phyloP scores from a whole-genome alignment of 345 rosid species.

The Turnera subulata region DNA sequence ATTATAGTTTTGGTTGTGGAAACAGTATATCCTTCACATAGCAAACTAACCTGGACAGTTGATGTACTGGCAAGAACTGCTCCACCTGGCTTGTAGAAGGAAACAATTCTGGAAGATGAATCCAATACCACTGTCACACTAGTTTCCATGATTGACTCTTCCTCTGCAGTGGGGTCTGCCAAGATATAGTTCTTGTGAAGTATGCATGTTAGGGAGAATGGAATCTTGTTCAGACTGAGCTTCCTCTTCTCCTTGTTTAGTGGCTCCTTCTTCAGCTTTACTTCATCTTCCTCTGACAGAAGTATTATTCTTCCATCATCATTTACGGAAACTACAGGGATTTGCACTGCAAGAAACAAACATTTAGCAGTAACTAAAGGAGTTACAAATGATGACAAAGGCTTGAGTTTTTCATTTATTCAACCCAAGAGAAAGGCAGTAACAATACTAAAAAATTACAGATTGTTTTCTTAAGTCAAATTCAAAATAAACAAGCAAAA shows the following conservation, averaged over 20 bases:
- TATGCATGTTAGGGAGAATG: conserved; percentile 67
- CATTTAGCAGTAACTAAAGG: too few relatives aligned
- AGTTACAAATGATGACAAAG: too few relatives aligned
- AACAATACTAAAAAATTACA: not conserved
- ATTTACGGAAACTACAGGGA: conserved; percentile 72
- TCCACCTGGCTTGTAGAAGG: conserved; percentile 85
- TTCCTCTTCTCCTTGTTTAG: conserved; percentile 75
- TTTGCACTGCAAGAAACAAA: conserved; percentile 61
- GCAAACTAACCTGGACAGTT: conserved; percentile 54
- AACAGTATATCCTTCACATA: not conserved
- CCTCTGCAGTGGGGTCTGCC: conserved; percentile 88
- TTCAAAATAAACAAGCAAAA: too few relatives aligned
- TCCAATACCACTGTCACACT: conserved; percentile 65
- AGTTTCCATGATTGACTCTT: conserved; percentile 87
- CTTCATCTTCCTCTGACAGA: conserved; percentile 42
- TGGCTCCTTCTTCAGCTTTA: conserved; percentile 43
- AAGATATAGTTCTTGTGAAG: conserved; percentile 76
- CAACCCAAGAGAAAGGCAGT: too few relatives aligned
- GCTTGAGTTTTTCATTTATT: too few relatives aligned
- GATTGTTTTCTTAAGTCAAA: too few relatives aligned
- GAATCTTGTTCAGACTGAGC: conserved; percentile 53
- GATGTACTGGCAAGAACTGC: conserved; percentile 57
- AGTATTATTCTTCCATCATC: conserved; percentile 73
- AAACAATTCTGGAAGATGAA: conserved; percentile 60
- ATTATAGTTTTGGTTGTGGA: not conserved